phyloP scores from a whole-genome alignment of 176 grass and related monocot species.

The Eremochloa ophiuroides region DNA sequence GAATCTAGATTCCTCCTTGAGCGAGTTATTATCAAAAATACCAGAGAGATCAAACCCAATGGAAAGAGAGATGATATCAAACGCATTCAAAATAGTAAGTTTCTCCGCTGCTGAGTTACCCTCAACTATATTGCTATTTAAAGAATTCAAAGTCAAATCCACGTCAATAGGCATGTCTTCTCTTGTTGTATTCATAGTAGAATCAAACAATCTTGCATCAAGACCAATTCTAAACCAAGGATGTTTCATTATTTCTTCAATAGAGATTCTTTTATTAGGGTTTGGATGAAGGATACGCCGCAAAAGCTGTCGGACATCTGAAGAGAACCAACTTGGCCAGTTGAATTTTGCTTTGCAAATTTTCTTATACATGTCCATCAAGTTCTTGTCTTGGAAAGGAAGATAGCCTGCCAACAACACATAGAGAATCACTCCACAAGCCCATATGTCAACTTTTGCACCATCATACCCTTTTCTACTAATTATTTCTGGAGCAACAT shows the following conservation, averaged over 20 bases:
- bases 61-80: conserved; percentile 93
- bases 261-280: conserved; percentile 56
- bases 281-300: conserved; percentile 76
- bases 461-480: conserved; percentile 82
- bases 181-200: neutral
- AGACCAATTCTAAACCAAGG: conserved; percentile 70
- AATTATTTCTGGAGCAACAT: conserved; percentile 90
- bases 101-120: conserved; percentile 23
- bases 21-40: conserved; percentile 56
- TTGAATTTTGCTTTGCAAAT: conserved; percentile 72
- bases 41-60: conserved; percentile 86
- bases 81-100: conserved; percentile 74
- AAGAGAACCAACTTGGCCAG: conserved; percentile 73
- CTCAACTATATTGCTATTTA: neutral
- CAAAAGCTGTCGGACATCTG: conserved; percentile 55
- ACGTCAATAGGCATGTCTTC: conserved; percentile 18
- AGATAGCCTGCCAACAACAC: conserved; percentile 85
- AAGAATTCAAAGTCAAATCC: conserved; percentile 1
- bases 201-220: conserved; percentile 20
- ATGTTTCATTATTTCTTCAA: conserved; percentile 70
- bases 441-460: conserved; percentile 93
- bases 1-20: conserved; percentile 53
- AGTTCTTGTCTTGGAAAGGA: conserved; percentile 82
- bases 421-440: conserved; percentile 86
- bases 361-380: conserved; percentile 91